phyloP scores from a whole-genome alignment of 208 protist genomes.

The Crithidia acanthocephali region DNA sequence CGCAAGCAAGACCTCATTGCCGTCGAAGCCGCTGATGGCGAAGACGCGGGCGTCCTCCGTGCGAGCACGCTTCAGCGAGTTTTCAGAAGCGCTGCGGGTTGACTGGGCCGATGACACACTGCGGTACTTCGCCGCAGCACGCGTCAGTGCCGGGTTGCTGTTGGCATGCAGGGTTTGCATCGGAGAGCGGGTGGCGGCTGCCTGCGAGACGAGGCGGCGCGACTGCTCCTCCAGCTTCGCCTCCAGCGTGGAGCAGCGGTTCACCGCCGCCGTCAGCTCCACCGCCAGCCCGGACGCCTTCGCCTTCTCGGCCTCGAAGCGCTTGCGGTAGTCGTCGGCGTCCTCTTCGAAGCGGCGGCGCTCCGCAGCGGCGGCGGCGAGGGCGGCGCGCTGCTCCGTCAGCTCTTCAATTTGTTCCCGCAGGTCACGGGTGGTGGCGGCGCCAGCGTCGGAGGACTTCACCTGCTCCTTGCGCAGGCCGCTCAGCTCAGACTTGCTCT shows the following conservation, averaged over 20 bases:
- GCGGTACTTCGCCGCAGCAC: constrained; percentile 32
- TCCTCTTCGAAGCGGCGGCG: constrained; percentile 45
- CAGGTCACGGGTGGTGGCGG: constrained; percentile 43
- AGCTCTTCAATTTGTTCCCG: constrained; percentile 48
- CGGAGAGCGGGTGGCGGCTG: constrained; percentile 22
- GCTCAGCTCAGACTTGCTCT: constrained; percentile 52
- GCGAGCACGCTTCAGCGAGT: constrained; percentile 59
- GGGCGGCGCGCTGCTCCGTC: constrained; percentile 42
- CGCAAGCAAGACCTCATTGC: constrained; percentile 50
- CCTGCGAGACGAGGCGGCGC: constrained; percentile 52
- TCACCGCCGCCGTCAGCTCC: constrained; percentile 65
- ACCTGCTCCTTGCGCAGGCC: constrained; percentile 51
- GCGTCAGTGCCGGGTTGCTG: constrained; percentile 21
- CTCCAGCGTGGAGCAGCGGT: constrained; percentile 69
- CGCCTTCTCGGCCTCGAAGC: constrained; percentile 52
- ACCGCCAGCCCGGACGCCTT: constrained; percentile 55
- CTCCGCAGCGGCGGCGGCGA: constrained; percentile 36
- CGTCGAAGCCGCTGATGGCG: constrained; percentile 87
- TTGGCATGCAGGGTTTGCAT: constrained; percentile 39
- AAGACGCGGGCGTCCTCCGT: constrained; percentile 84
- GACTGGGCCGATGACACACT: constrained; percentile 42
- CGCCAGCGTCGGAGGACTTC: constrained; percentile 46
- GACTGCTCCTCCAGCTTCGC: constrained; percentile 70
- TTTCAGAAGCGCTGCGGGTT: constrained; percentile 9
- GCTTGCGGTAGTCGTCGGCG: constrained; percentile 45